A percentile compares a stretch with the other conserved stretches of the same genome.
Conservation (phyloP, 768 basidiomycete genomes). For the Lanmaoa rubissima region DNA sequence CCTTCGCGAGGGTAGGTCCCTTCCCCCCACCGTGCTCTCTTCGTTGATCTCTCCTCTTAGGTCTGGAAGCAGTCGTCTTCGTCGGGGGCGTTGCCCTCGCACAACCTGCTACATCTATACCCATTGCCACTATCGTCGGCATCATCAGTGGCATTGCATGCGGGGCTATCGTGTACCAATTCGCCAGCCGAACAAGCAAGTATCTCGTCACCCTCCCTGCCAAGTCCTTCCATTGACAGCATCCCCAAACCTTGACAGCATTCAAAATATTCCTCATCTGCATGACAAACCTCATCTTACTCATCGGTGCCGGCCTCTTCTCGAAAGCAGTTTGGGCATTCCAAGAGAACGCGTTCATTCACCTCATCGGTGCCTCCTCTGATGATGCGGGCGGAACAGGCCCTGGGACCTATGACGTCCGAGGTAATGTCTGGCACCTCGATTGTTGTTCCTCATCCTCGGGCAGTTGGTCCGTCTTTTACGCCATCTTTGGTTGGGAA, state of each 20-base stretch:
- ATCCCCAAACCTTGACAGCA: constrained; percentile 37
- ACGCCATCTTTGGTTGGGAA: constrained; percentile 84
- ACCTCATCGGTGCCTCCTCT: constrained; percentile 67
- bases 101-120: constrained; percentile 78
- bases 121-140: constrained; percentile 86
- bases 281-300: constrained; percentile 89
- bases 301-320: constrained; percentile 94
- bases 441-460: constrained; percentile 72
- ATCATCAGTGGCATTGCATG: constrained; percentile 71
- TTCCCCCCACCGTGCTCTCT: too few species aligned
- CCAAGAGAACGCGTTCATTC: constrained; percentile 64
- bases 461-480: constrained; percentile 78
- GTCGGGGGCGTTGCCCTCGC: constrained; percentile 92
- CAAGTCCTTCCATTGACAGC: background rate
- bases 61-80: constrained; percentile 89
- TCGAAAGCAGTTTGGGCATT: constrained; percentile 74
- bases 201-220: background rate
- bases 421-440: constrained; percentile 86
- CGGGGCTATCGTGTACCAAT: constrained; percentile 77
- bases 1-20: too few species aligned
- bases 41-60: constrained; percentile 30
- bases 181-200: constrained; percentile 71
- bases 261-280: constrained; percentile 84
- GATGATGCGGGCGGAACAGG: constrained; percentile 71
- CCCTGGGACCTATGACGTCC: constrained; percentile 80